Conservation (phyloP, 2,329 filamentous ascomycete species). For the Ophioceras dolichostomum region DNA sequence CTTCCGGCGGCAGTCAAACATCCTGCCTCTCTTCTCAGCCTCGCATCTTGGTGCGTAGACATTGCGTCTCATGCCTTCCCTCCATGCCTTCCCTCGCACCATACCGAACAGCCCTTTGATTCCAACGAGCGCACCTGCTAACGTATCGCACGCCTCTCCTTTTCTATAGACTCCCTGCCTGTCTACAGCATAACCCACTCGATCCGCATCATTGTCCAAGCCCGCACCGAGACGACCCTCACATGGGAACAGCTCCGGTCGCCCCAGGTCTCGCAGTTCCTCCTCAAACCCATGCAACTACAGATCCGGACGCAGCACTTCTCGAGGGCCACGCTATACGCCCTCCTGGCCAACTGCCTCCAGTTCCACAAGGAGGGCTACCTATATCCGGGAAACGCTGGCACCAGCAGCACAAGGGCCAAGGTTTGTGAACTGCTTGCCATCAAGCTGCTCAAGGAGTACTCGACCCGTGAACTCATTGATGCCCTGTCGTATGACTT, state of each 20-base stretch:
- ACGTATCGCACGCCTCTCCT: conserved; percentile 12
- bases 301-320: conserved; percentile 76
- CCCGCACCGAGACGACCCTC: conserved; percentile 81
- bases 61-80: no score
- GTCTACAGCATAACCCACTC: conserved; percentile 86
- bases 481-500: conserved; percentile 94
- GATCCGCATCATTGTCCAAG: conserved; percentile 71
- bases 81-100: conserved; percentile 1
- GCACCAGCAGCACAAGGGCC: conserved; percentile 71
- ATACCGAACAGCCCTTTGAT: conserved; percentile 3
- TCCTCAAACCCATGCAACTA: conserved; percentile 90
- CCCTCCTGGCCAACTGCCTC: conserved; percentile 83
- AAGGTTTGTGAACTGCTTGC: conserved; percentile 85
- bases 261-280: conserved; percentile 91
- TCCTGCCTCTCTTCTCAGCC: conserved; percentile 70
- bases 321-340: conserved; percentile 76
- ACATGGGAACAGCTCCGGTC: conserved; percentile 92
- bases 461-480: conserved; percentile 77
- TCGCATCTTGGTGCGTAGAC: conserved; percentile 61
- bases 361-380: conserved; percentile 87
- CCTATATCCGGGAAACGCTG: conserved; percentile 69
- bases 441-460: conserved; percentile 82
- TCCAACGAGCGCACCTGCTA: no score
- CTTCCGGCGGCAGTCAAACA: conserved; percentile 13
- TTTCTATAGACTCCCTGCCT: conserved; percentile 59